Evolutionary conservation across 2,329 filamentous ascomycete species (phyloP).

Genomic region (Magnaporthales sp.): DNA sequence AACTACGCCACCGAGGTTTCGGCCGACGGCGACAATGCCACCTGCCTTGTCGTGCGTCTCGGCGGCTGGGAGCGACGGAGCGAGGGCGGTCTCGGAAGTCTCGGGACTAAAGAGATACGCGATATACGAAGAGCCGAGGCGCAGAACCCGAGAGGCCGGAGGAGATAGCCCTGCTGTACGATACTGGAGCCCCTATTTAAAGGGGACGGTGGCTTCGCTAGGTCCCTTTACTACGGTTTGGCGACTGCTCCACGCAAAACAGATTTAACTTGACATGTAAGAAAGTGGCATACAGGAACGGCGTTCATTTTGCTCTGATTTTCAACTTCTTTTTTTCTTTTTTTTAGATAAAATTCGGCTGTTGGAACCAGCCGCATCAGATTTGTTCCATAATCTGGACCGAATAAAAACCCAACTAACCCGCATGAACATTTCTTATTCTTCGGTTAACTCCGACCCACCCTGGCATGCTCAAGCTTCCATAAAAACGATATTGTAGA

Average conservation of each 20-base stretch:
- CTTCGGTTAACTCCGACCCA: neutral
- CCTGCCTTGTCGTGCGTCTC: slow-evolving; percentile 57
- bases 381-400: neutral
- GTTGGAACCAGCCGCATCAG: neutral
- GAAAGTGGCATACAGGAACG: neutral
- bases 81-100: slow-evolving; percentile 79
- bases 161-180: slow-evolving; percentile 16
- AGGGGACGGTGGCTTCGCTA: neutral
- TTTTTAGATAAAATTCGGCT: slow-evolving; percentile 2
- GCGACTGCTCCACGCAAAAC: neutral
- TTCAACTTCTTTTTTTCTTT: slow-evolving; percentile 6
- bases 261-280: neutral
- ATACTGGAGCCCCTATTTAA: neutral
- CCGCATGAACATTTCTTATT: neutral
- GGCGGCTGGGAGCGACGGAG: slow-evolving; percentile 63
- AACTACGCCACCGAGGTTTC: slow-evolving; percentile 83
- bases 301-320: neutral
- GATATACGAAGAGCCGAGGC: slow-evolving; percentile 78
- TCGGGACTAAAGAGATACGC: slow-evolving; percentile 87
- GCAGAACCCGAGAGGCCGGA: slow-evolving; percentile 65
- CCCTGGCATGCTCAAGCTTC: neutral
- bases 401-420: neutral
- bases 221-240: no score
- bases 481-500: neutral
- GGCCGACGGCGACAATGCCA: slow-evolving; percentile 57